Conservation (phyloP, 768 basidiomycete species). For the Phanerochaete sordida region DNA sequence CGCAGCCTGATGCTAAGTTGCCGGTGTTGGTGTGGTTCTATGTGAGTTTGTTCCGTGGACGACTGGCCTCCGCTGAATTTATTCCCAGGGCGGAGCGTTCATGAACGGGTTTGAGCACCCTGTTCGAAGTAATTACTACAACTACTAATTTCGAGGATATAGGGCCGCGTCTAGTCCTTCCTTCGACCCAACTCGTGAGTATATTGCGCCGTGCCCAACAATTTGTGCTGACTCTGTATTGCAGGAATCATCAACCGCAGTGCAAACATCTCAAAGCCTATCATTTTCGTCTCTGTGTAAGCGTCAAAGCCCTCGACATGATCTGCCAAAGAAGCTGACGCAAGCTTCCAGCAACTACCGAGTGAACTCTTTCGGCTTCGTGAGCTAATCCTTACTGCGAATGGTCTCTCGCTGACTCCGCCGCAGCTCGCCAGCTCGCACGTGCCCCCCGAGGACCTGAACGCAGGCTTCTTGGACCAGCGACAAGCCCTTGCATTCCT, state of each 20-base stretch:
- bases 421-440: constrained; percentile 43
- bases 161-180: constrained; percentile 42
- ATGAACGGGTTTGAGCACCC: constrained; percentile 34
- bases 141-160: not conserved
- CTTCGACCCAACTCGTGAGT: constrained; percentile 47
- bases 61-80: not conserved
- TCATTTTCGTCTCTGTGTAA: constrained; percentile 44
- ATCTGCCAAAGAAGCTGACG: not conserved
- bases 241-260: constrained; percentile 50
- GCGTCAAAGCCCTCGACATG: not conserved
- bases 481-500: constrained; percentile 56
- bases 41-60: constrained; percentile 18
- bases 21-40: constrained; percentile 34
- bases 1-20: constrained; percentile 19
- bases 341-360: constrained; percentile 45
- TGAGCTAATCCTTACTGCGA: constrained; percentile 16
- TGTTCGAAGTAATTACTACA: not conserved
- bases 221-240: not conserved
- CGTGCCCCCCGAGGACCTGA: constrained; percentile 47
- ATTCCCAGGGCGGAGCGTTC: constrained; percentile 44
- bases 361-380: constrained; percentile 56
- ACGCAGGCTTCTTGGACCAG: constrained; percentile 43
- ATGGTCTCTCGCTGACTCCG: constrained; percentile 11
- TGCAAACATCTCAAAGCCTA: constrained; percentile 42
- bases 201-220: not conserved